Evolutionary conservation across 2,329 filamentous ascomycete genomes (phyloP), one percentile per base, ranked within the genome.

Genomic region (Sporothrix globosa): DNA sequence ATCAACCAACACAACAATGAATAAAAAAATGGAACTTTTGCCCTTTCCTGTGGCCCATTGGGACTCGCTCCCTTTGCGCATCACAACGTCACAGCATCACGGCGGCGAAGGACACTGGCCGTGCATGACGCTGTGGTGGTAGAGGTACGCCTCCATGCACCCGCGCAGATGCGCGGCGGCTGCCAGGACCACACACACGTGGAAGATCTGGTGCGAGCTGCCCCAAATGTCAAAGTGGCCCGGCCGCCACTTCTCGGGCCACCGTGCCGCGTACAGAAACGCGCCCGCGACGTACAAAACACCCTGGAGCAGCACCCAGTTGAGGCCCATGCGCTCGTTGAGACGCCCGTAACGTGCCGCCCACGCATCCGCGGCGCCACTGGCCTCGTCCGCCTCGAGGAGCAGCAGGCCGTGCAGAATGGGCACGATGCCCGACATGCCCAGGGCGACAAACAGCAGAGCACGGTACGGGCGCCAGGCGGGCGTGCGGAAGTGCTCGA

Each of bases 121-220:
- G 17, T 84, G 86, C 78, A 84, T 81, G 50, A 84, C 80, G 70
- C 84, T 86, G 79, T 97, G 93, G 76, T 92, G 89, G 77, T 92
- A 90, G 80, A 97, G 92, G 81, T 97, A 97, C 4, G 94, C 94
- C 79, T 88, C 91, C 41, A 92, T 78, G 81, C 98, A 85, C 65
- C 92, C 94, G 68, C 89, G 89, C 72, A 98, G 83, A 82, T 99
- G 96, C 30, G 91, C 87, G 1, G 87, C 86, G 0, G 93, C 95
- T 0, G 96, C 96, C 72, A 93, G 80, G 19, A 98, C 83, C 39
- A 99, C 94, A 73, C 96, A 86, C 52, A 97, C 83, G 82, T 99
- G 96, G 79, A 99, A 99, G 74, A 99, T 91, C 81, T 99, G 96
- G 80, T 99, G 96, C 24, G 93, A 97, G 78, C 90, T 93, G 50